Conservation (phyloP, 225 moss, liverwort and hornwort genomes). For the Marchantia paleacea region DNA sequence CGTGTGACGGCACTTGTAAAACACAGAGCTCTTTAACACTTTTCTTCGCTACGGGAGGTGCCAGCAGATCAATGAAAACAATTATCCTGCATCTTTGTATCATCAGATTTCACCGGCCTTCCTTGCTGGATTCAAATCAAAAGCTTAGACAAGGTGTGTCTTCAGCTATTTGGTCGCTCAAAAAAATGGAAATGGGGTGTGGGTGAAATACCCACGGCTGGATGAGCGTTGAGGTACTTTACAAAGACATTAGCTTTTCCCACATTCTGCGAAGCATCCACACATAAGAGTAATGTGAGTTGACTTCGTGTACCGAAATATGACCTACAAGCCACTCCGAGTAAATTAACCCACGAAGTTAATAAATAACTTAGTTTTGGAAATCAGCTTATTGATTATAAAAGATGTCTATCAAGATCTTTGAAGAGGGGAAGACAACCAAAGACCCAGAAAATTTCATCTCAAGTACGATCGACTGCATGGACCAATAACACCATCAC, state of each 20-base stretch:
- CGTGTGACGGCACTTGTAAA: not conserved
- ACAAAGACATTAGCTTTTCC: conserved; percentile 32
- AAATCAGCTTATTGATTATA: not conserved
- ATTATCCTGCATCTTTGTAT: conserved; percentile 2
- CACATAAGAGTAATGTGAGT: conserved; percentile 28
- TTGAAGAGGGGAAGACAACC: not conserved
- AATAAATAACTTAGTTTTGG: not conserved
- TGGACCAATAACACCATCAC: too few relatives aligned
- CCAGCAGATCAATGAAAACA: not conserved
- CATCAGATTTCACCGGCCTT: conserved; percentile 9
- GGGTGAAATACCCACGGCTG: conserved; percentile 21
- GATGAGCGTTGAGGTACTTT: conserved; percentile 28
- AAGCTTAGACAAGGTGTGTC: conserved; percentile 14
- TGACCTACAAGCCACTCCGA: not conserved
- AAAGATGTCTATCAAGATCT: not conserved
- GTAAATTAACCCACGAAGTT: not conserved
- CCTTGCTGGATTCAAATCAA: conserved; percentile 9
- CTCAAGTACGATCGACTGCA: not conserved
- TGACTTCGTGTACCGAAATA: not conserved
- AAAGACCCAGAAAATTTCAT: not conserved
- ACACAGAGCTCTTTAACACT: conserved; percentile 1
- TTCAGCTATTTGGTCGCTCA: conserved; percentile 6
- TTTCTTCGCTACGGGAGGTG: conserved; percentile 4
- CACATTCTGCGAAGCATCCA: conserved; percentile 42
- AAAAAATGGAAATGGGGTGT: conserved; percentile 17